Evolutionary conservation across 2,329 filamentous ascomycete species (phyloP).

Genomic region (Esteya vermicola): DNA sequence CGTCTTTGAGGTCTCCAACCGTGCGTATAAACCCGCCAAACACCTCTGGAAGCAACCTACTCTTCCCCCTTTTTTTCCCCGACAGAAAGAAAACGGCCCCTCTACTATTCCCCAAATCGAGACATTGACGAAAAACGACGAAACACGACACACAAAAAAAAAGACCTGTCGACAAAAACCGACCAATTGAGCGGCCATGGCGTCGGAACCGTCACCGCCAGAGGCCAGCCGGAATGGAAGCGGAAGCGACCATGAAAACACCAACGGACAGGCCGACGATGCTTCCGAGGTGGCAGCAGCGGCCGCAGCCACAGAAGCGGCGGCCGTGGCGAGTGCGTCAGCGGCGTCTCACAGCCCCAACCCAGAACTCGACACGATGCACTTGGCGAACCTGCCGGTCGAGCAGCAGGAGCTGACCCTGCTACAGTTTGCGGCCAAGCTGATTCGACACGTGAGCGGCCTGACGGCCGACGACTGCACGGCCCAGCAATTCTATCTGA

Average conservation of each 20-base stretch:
- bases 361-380: conserved; percentile 76
- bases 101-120: neutral
- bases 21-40: no score
- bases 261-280: conserved; percentile 5
- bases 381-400: conserved; percentile 75
- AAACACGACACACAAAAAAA: no score
- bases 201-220: conserved; percentile 8
- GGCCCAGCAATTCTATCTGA: conserved; percentile 79
- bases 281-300: conserved; percentile 12
- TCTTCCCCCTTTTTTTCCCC: no score
- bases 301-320: neutral
- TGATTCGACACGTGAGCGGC: conserved; percentile 64
- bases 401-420: conserved; percentile 96
- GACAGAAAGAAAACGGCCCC: no score
- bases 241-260: conserved; percentile 9
- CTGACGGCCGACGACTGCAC: conserved; percentile 70
- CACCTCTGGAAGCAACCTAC: no score
- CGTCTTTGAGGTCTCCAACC: no score
- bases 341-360: conserved; percentile 31
- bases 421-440: conserved; percentile 70
- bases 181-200: conserved; percentile 6
- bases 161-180: no score
- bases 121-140: neutral
- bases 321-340: conserved; percentile 12
- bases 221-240: conserved; percentile 3